phyloP scores from a whole-genome alignment of 257 asterid species.

The Leonotis leonurus region DNA sequence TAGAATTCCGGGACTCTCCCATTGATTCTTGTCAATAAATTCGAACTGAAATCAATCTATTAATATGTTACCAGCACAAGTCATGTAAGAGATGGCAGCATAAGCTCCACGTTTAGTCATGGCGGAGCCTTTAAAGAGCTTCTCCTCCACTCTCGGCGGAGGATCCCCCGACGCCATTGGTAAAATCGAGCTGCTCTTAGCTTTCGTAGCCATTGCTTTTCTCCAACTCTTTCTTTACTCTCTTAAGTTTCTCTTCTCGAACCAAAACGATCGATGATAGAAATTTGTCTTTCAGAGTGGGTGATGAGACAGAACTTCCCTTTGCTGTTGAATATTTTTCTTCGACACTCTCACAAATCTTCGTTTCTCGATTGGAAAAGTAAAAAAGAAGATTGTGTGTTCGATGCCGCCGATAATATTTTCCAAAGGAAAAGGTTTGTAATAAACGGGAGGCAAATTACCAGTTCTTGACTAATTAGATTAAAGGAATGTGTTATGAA shows the following conservation, averaged over 20 bases:
- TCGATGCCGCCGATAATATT: no score
- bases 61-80: conserved; percentile 63
- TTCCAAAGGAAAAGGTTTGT: no score
- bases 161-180: conserved; percentile 60
- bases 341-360: no score
- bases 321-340: no score
- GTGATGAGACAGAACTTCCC: no score
- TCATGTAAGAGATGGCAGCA: conserved; percentile 89
- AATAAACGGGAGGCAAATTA: no score
- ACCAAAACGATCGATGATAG: neutral
- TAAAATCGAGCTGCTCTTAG: conserved; percentile 39
- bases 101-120: conserved; percentile 91
- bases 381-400: no score
- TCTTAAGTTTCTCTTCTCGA: neutral
- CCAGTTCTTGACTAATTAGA: no score
- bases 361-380: no score
- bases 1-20: conserved; percentile 13
- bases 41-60: neutral
- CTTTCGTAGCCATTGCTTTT: conserved; percentile 28
- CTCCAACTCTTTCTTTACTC: neutral
- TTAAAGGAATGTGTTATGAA: no score
- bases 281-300: no score
- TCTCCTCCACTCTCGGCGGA: conserved; percentile 57
- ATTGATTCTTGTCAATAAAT: conserved; percentile 7
- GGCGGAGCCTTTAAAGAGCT: conserved; percentile 82